These are phyloP conservation scores for Stagonosporopsis tanaceti DNA, from an alignment of 2,329 filamentous ascomycete genomes.

Conservation along the genomic window DNA sequence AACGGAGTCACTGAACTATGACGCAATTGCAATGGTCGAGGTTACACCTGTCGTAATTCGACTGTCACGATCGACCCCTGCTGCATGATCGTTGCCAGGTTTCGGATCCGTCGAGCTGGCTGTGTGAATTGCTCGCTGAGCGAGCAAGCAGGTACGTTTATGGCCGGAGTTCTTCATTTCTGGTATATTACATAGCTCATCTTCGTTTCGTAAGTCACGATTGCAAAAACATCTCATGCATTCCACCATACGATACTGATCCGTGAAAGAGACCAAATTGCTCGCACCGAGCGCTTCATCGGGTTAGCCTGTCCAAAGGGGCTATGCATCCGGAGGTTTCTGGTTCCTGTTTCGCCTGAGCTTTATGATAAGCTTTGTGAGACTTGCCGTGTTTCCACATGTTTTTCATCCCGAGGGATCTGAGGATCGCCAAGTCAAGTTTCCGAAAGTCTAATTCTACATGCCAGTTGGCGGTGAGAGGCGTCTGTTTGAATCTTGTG, in stretches of 20 bases:
- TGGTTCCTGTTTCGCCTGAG: constrained; percentile 7
- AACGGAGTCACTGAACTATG: too few relatives aligned
- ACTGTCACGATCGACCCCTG: too few relatives aligned
- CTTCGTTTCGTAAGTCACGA: background rate
- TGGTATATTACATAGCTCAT: background rate
- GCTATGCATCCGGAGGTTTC: background rate
- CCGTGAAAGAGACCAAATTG: background rate
- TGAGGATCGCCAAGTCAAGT: background rate
- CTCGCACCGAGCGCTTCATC: background rate
- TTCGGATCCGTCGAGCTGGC: too few relatives aligned
- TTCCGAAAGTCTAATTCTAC: constrained; percentile 9
- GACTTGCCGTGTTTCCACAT: constrained; percentile 17
- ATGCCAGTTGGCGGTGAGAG: background rate
- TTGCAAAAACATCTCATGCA: background rate
- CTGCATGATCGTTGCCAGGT: too few relatives aligned
- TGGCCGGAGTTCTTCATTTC: background rate
- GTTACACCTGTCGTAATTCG: too few relatives aligned
- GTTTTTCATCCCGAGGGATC: background rate
- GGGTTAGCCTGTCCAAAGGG: background rate
- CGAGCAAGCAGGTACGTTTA: too few relatives aligned
- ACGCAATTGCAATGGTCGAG: too few relatives aligned
- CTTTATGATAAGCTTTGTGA: constrained; percentile 16
- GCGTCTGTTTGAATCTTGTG: background rate
- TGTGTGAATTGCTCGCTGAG: too few relatives aligned
- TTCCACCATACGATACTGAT: background rate